Evolutionary conservation across 805 yeast species (phyloP).

Genomic region (Saturnispora saitoi): DNA sequence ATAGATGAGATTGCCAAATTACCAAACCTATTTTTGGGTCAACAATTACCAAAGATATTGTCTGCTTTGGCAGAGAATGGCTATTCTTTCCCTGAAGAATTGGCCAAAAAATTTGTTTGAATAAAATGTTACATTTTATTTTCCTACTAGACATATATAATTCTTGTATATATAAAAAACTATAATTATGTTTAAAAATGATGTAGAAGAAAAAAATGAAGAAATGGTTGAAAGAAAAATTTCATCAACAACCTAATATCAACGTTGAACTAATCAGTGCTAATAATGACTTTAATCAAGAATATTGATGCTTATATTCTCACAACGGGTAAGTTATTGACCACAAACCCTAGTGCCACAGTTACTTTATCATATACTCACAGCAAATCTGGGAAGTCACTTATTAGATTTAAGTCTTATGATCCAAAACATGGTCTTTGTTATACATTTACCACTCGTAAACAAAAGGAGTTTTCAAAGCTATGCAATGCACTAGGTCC

Average conservation of each 20-base stretch:
- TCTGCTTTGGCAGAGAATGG: constrained; percentile 15
- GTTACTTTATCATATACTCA: constrained; percentile 29
- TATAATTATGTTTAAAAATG: neutral
- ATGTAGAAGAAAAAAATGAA: neutral
- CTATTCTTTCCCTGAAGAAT: constrained; percentile 15
- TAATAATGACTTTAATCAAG: constrained; percentile 11
- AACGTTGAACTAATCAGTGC: neutral
- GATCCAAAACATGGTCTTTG: constrained; percentile 59
- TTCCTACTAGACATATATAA: neutral
- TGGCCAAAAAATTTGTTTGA: neutral
- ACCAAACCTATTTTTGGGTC: constrained; percentile 30
- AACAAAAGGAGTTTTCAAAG: constrained; percentile 66
- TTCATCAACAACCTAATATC: neutral
- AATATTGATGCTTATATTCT: constrained; percentile 26
- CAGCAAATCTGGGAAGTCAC: constrained; percentile 19
- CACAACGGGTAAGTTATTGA: constrained; percentile 23
- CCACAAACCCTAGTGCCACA: constrained; percentile 24
- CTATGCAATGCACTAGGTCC: constrained; percentile 70
- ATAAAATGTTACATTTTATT: neutral
- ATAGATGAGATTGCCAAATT: constrained; percentile 32
- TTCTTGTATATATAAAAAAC: constrained; percentile 5
- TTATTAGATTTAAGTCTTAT: constrained; percentile 49
- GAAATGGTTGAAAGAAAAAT: neutral
- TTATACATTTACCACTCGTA: constrained; percentile 48
- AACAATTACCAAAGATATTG: constrained; percentile 32